Base-by-base conservation (phyloP, 371 early-diverging fungal species). In the Mortierella sp. region DNA sequence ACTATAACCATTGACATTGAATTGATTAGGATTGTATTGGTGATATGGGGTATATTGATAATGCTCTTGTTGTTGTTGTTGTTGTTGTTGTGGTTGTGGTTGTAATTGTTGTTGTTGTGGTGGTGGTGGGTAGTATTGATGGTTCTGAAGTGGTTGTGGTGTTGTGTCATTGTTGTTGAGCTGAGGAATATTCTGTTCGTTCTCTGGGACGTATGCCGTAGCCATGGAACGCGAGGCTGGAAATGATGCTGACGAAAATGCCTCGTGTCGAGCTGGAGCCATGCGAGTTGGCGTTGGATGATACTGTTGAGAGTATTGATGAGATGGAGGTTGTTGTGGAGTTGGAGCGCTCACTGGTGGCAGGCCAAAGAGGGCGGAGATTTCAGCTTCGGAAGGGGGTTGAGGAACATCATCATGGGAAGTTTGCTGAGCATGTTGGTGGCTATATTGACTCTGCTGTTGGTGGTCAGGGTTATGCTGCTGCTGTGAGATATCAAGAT, bases 321-420 rank as follows among this genome's bases (percentile, higher is more conserved):
- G 65, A 19, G 65, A 53, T 28, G 65, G 22, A 16, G 60, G 28
- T 4, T 33, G 52, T 28, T 59, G 76, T 13, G 59, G 41, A 60
- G 24, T 60, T 28, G 67, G 33, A 21, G 63, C 24, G 21, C 52
- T 41, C 13, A 58, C 28, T 43, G 69, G 53, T 8, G 63, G n/a
- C 36, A 76, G 43, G 6, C 78, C 78, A 70, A 78, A 78, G 67
- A 78, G 69, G 0, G 78, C 78, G 33, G 69, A 64, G 28, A 78
- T 78, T n/a, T 72, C 77, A n/a, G 69, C 78, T 47, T 72, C 78
- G 21, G 78, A 73, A 15, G 76, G 76, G 9, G 55, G 33, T 15
- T 36, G 32, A 28, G 47, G 19, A 40, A 21, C 19, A 8, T 38
- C 43, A 24, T 19, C n/a, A 45, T 45, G 28, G 10, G 22, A 7